Base-by-base conservation (phyloP, 2,329 filamentous ascomycete species). In the Claviceps pusilla region DNA sequence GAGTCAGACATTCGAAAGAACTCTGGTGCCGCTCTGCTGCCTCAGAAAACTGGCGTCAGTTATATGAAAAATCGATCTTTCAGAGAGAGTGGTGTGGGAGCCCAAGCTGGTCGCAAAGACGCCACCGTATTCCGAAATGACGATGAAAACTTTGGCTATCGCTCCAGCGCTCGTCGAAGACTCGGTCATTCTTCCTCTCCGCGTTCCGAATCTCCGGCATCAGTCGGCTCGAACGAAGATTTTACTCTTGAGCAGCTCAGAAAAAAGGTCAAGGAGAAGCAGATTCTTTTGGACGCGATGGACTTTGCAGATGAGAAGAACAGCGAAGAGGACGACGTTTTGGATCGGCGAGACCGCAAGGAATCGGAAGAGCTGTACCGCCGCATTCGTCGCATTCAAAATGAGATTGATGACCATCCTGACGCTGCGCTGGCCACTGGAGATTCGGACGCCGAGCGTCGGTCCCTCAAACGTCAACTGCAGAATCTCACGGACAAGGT, bases 61-160 rank as follows among this genome's bases (percentile, higher is more conserved):
- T 97, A 97, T 64, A 78, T 97, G 62, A 98, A 98, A 71, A 90
- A 82, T 54, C 91, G 95, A 62, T 98, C 93, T 0, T 95, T 98
- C 76, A 82, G 84, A 55, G 80, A 82, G 16, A 76, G 76, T 29
- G 76, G 77, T 33, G 77, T 76, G 41, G 77, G 78, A 2, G 71
- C 76, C 50, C 75, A 74, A 48, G 73, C 73, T 48, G 79, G 79
- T 42, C 86, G 90, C 50, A 97, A 97, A 68, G 93, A 98, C 71
- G 93, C 87, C 3, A 98, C 93, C 0, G 86, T 97, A 3, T 98
- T 91, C 71, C 91, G 94, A 65, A 96, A 97, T 66, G 93, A 97
- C 60, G 89, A 95, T 62, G 89, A 95, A 61, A 86, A 89, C 56
- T 80, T 94, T 62, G 89, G 89, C 5, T 98, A 98, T 65, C 86